Conservation (phyloP, 1,284 basidiomycete genomes). For the Fomes fomentarius region DNA sequence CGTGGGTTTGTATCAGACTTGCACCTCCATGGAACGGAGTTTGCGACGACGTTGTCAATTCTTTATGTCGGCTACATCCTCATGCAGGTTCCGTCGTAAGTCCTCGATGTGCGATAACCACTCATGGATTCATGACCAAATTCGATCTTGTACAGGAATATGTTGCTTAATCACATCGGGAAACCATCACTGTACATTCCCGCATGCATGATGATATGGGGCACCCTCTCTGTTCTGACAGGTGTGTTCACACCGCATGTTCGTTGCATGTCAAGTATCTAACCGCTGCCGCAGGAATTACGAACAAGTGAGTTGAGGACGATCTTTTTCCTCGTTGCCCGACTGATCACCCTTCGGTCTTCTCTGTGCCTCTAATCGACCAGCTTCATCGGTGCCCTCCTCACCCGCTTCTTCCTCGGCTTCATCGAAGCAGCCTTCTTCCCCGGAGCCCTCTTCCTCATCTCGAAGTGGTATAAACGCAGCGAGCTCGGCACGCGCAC, state of each 20-base stretch:
- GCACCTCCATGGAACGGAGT: slow-evolving; percentile 63
- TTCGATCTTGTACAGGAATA: slow-evolving; percentile 52
- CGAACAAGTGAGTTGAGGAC: slow-evolving; percentile 25
- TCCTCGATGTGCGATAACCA: too few relatives aligned
- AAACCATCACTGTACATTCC: slow-evolving; percentile 78
- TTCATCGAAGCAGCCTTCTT: slow-evolving; percentile 78
- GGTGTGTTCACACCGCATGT: slow-evolving; percentile 9
- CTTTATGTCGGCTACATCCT: slow-evolving; percentile 81
- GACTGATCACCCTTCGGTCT: slow-evolving; percentile 4
- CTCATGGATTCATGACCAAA: not conserved
- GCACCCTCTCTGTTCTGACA: slow-evolving; percentile 28
- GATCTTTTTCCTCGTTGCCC: not conserved
- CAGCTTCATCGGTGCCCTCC: slow-evolving; percentile 70
- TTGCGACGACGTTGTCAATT: slow-evolving; percentile 72
- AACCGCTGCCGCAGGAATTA: slow-evolving; percentile 17
- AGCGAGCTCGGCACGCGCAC: slow-evolving; percentile 74
- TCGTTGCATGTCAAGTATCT: not conserved
- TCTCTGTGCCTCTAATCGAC: not conserved
- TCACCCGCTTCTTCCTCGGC: slow-evolving; percentile 77
- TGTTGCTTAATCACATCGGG: slow-evolving; percentile 72
- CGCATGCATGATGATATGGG: slow-evolving; percentile 70
- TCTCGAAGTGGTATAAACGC: slow-evolving; percentile 76
- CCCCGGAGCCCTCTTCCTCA: slow-evolving; percentile 62
- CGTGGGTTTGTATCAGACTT: slow-evolving; percentile 75
- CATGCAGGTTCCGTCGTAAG: slow-evolving; percentile 80